phyloP scores from a whole-genome alignment of 306 rosid genomes.

The Chamaecrista fasciculata region DNA sequence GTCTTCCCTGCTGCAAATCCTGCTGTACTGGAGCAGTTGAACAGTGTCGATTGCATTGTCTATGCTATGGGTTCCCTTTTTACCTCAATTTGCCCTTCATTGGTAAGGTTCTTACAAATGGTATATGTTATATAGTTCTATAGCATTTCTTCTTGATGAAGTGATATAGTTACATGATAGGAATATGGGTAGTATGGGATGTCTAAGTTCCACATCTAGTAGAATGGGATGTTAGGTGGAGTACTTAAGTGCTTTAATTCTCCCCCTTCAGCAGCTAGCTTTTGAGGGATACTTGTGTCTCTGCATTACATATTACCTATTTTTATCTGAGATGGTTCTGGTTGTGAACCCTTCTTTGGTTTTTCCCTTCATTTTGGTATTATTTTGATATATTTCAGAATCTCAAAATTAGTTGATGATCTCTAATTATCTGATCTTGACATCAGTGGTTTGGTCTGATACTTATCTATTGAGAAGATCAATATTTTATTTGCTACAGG shows the following conservation, averaged over 20 bases:
- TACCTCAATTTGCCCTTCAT: slow-evolving; percentile 88
- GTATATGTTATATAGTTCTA: neutral
- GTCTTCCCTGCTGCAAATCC: slow-evolving; percentile 78
- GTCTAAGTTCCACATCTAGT: no score
- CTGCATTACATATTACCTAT: no score
- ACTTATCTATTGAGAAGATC: neutral
- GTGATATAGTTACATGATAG: neutral
- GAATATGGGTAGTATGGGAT: no score
- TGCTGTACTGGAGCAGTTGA: slow-evolving; percentile 70
- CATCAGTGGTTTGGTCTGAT: neutral
- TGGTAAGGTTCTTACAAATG: slow-evolving; percentile 53
- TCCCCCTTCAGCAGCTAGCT: no score
- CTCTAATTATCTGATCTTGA: neutral
- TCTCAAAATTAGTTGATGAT: neutral
- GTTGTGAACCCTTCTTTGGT: neutral
- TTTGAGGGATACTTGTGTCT: no score
- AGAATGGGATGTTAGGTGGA: no score
- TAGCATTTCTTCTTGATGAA: neutral
- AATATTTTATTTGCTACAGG: neutral
- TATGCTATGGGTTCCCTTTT: slow-evolving; percentile 98
- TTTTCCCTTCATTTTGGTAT: neutral
- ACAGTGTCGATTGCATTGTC: slow-evolving; percentile 71
- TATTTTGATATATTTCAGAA: slow-evolving; percentile 1
- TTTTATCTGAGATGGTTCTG: neutral
- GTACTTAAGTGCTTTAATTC: no score